A percentile compares a stretch with the other conserved stretches of the same genome.
These are phyloP conservation scores for Deuterostichococcus epilithicus DNA, from an alignment of 139 green algal genomes.

Conservation along the genomic window DNA sequence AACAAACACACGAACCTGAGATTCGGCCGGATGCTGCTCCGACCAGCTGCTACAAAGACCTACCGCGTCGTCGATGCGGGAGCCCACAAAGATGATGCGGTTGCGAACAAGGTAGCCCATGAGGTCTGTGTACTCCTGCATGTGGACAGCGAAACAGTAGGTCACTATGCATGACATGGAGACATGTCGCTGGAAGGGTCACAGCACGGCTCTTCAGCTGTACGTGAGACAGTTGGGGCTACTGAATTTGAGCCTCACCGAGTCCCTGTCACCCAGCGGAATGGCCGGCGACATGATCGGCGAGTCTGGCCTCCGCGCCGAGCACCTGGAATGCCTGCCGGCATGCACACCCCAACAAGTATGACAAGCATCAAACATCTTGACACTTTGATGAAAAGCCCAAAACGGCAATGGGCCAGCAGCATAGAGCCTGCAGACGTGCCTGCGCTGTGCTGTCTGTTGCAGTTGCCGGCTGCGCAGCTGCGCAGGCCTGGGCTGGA, in stretches of 20 bases:
- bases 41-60: background rate
- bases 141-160: no score
- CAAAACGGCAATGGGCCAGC: no score
- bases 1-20: background rate
- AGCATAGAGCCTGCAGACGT: no score
- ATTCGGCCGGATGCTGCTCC: background rate
- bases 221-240: no score
- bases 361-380: no score
- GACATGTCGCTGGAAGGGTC: background rate
- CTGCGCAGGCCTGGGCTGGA: background rate
- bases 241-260: background rate
- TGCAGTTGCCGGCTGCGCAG: background rate
- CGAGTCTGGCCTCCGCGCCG: slow-evolving; percentile 17
- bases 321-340: background rate
- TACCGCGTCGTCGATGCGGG: slow-evolving; percentile 83
- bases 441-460: background rate
- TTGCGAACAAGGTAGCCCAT: slow-evolving; percentile 79
- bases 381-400: no score
- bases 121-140: slow-evolving; percentile 73
- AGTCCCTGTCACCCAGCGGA: slow-evolving; percentile 18
- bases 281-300: slow-evolving; percentile 57
- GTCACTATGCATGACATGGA: no score
- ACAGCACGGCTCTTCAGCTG: no score
- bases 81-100: slow-evolving; percentile 86
- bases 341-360: background rate